Base-by-base conservation (phyloP, 1,139 yeast species). In the Debaryomycetaceae sp. region DNA sequence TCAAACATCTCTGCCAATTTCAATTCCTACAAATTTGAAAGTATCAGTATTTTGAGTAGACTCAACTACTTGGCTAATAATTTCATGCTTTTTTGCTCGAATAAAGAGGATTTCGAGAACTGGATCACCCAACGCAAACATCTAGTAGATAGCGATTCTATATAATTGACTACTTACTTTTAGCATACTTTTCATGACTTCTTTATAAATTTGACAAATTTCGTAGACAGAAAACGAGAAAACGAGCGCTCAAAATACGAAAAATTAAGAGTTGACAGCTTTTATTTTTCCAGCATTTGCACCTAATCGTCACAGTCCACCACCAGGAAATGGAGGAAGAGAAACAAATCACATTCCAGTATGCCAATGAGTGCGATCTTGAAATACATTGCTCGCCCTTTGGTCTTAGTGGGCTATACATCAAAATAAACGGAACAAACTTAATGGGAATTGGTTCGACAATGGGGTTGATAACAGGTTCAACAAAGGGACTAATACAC, bases 341-440 rank as follows among this genome's bases (percentile, higher is more conserved):
- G 11, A 3, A 58, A 30, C 67, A 61, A 41, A 52, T 67, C 13
- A 53, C 62, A 6, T 75, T 73, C 52, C 68, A 70, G 38, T 74
- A 65, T 47, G 76, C 80, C 40, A 74, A 73, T 47, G 76, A 71
- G 44, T 76, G 81, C 47, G 79, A 74, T 36, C 55, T 78, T 31
- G 82, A 77, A 51, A 71, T 75, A 28, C 81, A 77, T 53, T 76
- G 81, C 52, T 75, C 81, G 3, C 81, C 82, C 2, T 77, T 78
- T 54, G 83, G 82, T n/a, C 63, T 78, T 31, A 68, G 77, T 33
- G 82, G 81, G 8, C 54, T 76, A 13, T 77, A 75, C 50, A 65
- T 77, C 37, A 75, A 74, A 45, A 62, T 76, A n/a, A 64, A 62
- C n/a, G 80, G 76, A 5, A 71, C 79, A 3, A 70, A 73, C 38